phyloP scores from a whole-genome alignment of 164 flowering plant species.

The Litsea cubeba region DNA sequence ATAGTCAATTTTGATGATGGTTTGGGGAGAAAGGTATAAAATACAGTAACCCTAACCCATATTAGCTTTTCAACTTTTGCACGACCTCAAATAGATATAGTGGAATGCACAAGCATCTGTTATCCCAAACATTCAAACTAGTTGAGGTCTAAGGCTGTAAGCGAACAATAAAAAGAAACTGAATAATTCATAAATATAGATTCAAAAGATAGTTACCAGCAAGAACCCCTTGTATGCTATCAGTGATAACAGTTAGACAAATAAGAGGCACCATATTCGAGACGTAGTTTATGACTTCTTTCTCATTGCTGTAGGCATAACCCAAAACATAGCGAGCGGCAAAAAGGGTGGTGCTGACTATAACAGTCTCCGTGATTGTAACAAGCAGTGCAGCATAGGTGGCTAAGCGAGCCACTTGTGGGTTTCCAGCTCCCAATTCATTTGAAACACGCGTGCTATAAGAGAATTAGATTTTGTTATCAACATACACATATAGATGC shows the following conservation, averaged over 20 bases:
- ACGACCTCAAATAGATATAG: too few relatives aligned
- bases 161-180: too few relatives aligned
- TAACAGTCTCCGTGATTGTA: slow-evolving; percentile 31
- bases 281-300: slow-evolving; percentile 69
- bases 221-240: slow-evolving; percentile 64
- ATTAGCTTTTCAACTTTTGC: too few relatives aligned
- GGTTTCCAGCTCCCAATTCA: slow-evolving; percentile 79
- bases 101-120: too few relatives aligned
- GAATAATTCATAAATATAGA: too few relatives aligned
- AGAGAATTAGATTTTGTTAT: neutral
- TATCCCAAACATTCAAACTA: too few relatives aligned
- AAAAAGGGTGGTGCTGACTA: slow-evolving; percentile 46
- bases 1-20: too few relatives aligned
- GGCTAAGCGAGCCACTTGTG: slow-evolving; percentile 52
- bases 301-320: slow-evolving; percentile 67
- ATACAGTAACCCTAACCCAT: too few relatives aligned
- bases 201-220: slow-evolving; percentile 40
- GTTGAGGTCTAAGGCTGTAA: too few relatives aligned
- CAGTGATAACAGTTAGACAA: slow-evolving; percentile 47
- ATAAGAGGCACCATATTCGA: slow-evolving; percentile 64
- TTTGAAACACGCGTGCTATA: slow-evolving; percentile 84
- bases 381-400: slow-evolving; percentile 37
- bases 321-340: slow-evolving; percentile 53
- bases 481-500: neutral
- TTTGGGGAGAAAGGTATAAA: too few relatives aligned